These are phyloP conservation scores for Suhomyces anneliseae DNA, from an alignment of 1,139 yeast species.

Conservation along the genomic window DNA sequence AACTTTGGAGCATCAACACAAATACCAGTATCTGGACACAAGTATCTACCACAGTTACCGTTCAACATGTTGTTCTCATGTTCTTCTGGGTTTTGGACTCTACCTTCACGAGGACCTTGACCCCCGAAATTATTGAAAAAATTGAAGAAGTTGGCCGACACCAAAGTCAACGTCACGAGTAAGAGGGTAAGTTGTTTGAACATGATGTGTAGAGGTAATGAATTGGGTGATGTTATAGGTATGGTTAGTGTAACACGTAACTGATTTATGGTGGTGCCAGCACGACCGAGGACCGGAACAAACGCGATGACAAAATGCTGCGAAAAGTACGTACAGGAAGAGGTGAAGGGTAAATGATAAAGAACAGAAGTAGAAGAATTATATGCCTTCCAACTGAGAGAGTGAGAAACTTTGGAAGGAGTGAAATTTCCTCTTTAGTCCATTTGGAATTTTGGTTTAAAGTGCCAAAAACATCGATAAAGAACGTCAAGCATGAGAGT, in stretches of 20 bases:
- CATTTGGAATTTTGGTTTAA: no score
- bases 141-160: slow-evolving; percentile 33
- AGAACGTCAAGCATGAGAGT: no score
- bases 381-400: no score
- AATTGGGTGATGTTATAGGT: neutral
- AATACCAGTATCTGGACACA: slow-evolving; percentile 78
- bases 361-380: no score
- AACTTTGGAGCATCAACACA: slow-evolving; percentile 71
- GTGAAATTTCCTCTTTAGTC: no score
- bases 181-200: slow-evolving; percentile 8
- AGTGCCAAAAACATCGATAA: no score
- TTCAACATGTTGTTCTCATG: slow-evolving; percentile 32
- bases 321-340: no score
- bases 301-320: no score
- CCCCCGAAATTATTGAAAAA: slow-evolving; percentile 33
- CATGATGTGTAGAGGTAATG: slow-evolving; percentile 6
- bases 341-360: no score
- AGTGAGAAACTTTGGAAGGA: no score
- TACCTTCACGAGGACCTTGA: slow-evolving; percentile 22
- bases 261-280: neutral
- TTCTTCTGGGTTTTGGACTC: slow-evolving; percentile 24
- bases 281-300: no score
- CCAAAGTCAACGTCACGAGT: slow-evolving; percentile 11
- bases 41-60: slow-evolving; percentile 60
- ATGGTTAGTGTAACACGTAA: neutral